A percentile compares a stretch with the other conserved stretches of the same genome.
Evolutionary conservation across 139 green algal species (phyloP).

Genomic region (Coccomyxa sp.): DNA sequence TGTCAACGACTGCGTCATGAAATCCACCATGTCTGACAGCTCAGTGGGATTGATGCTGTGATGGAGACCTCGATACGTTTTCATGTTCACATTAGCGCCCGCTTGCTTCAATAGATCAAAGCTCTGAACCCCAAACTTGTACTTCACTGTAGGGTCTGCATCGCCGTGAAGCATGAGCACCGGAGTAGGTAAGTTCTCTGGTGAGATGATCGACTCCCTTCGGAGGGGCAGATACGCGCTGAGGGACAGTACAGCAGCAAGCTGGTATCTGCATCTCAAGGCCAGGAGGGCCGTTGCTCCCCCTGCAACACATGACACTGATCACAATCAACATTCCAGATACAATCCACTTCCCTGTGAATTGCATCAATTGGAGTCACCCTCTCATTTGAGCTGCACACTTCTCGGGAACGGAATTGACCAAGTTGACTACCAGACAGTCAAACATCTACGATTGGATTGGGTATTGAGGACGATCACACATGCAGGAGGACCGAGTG

Average conservation of each 20-base stretch:
- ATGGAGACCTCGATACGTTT: background rate
- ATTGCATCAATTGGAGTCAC: background rate
- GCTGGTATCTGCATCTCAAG: background rate
- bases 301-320: background rate
- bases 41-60: background rate
- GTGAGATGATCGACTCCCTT: background rate
- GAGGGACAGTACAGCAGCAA: background rate
- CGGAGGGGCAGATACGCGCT: background rate
- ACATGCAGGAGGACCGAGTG: background rate
- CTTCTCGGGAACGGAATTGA: background rate
- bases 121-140: background rate
- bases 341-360: background rate
- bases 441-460: background rate
- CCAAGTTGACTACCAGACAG: background rate
- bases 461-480: background rate
- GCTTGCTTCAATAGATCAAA: background rate
- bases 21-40: background rate
- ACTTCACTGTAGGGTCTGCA: slow-evolving; percentile 19
- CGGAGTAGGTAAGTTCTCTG: slow-evolving; percentile 14
- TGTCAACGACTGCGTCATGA: background rate
- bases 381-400: background rate
- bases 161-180: slow-evolving; percentile 30
- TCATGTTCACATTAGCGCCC: background rate
- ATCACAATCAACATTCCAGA: background rate
- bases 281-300: background rate